Evolutionary conservation across 306 rosid species (phyloP).

Genomic region (Gillenia trifoliata): DNA sequence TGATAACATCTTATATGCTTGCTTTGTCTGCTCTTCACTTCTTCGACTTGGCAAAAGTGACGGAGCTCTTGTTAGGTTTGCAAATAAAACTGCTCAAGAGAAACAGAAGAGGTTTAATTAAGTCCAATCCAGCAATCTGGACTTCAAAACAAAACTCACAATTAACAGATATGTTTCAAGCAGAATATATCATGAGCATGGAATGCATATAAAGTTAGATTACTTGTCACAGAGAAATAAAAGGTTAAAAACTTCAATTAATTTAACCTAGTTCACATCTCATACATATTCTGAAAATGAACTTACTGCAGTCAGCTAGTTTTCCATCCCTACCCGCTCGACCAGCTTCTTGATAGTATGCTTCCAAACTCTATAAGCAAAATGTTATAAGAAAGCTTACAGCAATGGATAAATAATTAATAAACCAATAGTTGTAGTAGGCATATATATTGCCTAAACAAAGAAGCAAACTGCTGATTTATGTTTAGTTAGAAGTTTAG

Average conservation of each 20-base stretch:
- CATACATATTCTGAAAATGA: background rate
- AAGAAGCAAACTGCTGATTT: background rate
- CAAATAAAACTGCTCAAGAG: conserved; percentile 60
- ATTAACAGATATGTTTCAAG: background rate
- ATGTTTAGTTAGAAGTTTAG: background rate
- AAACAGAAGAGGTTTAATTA: background rate
- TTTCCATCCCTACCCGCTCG: conserved; percentile 98
- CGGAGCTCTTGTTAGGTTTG: conserved; percentile 68
- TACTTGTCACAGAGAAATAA: background rate
- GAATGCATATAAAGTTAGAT: background rate
- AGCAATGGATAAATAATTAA: background rate
- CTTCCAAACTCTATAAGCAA: conserved; percentile 74
- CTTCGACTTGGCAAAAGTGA: conserved; percentile 83
- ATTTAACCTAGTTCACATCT: background rate
- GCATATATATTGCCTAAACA: background rate
- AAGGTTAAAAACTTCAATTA: background rate
- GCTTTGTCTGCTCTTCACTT: conserved; percentile 69
- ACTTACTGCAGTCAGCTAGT: conserved; percentile 81
- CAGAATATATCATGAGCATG: background rate
- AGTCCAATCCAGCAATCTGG: background rate
- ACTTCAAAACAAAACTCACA: background rate
- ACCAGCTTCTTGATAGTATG: conserved; percentile 97
- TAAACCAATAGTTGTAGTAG: background rate
- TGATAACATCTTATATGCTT: conserved; percentile 74
- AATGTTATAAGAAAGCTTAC: conserved; percentile 14